Evolutionary conservation across 2,329 filamentous ascomycete genomes (phyloP).

Genomic region (Penicillium sp.): DNA sequence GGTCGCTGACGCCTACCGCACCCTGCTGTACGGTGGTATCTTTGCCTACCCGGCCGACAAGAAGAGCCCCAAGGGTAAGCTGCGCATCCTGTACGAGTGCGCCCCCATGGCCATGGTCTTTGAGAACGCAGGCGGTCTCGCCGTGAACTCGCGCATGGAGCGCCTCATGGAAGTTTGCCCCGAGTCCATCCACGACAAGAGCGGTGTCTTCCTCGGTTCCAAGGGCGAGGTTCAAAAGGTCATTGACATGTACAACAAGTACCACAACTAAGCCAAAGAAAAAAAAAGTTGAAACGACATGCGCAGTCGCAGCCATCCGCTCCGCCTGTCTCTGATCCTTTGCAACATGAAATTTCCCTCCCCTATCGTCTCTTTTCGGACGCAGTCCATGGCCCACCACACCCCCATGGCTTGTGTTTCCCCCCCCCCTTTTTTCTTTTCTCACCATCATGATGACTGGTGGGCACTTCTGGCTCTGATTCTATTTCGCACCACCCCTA

Average conservation of each 20-base stretch:
- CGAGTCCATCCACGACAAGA: conserved; percentile 88
- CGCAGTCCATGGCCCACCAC: no score
- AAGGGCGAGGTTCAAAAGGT: conserved; percentile 95
- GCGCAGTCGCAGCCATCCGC: no score
- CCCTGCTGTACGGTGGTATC: conserved; percentile 88
- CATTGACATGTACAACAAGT: conserved; percentile 66
- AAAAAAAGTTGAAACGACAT: no score
- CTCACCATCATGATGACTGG: no score
- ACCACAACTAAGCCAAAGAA: conserved; percentile 19
- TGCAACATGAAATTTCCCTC: no score
- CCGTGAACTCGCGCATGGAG: conserved; percentile 83
- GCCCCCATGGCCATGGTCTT: conserved; percentile 99
- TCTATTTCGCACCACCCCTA: background rate
- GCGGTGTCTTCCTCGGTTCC: conserved; percentile 93
- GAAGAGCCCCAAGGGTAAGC: conserved; percentile 97
- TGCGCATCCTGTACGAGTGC: conserved; percentile 95
- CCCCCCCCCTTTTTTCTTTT: background rate
- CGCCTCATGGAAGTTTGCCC: conserved; percentile 86
- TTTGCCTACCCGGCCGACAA: conserved; percentile 97
- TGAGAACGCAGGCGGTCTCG: conserved; percentile 94
- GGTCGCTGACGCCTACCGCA: conserved; percentile 97
- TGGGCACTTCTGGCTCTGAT: no score
- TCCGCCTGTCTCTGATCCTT: no score
- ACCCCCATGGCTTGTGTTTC: background rate
- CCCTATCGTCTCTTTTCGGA: no score